Percentiles rank a stretch among this genome's conserved stretches.
Conservation (phyloP, 2,329 filamentous ascomycete species). For the Acephala macrosclerotiorum region DNA sequence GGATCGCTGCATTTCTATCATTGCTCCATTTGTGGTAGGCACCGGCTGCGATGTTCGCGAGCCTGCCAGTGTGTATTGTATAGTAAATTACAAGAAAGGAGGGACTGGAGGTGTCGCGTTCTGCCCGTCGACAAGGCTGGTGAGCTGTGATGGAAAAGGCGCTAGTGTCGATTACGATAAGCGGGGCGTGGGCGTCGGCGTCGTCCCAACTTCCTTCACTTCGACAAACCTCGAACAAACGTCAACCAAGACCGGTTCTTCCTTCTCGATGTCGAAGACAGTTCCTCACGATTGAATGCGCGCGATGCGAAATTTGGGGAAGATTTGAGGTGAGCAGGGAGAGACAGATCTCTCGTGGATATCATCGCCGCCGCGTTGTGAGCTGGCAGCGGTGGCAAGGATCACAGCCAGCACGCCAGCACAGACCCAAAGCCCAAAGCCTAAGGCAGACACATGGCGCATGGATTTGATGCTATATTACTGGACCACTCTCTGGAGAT, state of each 20-base stretch:
- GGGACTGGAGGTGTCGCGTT: constrained; percentile 3
- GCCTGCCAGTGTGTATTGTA: constrained; percentile 32
- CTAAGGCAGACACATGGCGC: constrained; percentile 1
- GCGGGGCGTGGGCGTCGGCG: not conserved
- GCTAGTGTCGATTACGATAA: not conserved
- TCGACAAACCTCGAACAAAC: not conserved
- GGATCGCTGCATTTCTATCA: constrained; percentile 47
- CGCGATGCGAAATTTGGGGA: not conserved
- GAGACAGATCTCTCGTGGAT: not conserved
- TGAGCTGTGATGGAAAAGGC: not conserved
- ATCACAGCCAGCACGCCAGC: too few relatives aligned
- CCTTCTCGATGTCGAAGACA: not conserved
- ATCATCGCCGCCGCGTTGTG: not conserved
- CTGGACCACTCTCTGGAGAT: constrained; percentile 18
- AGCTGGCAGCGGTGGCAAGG: not conserved
- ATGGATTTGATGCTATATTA: not conserved
- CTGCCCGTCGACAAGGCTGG: not conserved
- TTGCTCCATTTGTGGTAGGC: constrained; percentile 42
- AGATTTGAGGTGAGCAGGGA: not conserved
- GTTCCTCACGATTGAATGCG: not conserved
- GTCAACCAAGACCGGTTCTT: not conserved
- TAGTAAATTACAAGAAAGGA: not conserved
- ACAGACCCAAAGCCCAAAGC: not conserved
- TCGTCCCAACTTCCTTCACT: not conserved
- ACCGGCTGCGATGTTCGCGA: constrained; percentile 37